Percentiles rank a stretch among this genome's conserved stretches.
phyloP scores from a whole-genome alignment of 2,329 filamentous ascomycete genomes.

The Alternaria consortialis region DNA sequence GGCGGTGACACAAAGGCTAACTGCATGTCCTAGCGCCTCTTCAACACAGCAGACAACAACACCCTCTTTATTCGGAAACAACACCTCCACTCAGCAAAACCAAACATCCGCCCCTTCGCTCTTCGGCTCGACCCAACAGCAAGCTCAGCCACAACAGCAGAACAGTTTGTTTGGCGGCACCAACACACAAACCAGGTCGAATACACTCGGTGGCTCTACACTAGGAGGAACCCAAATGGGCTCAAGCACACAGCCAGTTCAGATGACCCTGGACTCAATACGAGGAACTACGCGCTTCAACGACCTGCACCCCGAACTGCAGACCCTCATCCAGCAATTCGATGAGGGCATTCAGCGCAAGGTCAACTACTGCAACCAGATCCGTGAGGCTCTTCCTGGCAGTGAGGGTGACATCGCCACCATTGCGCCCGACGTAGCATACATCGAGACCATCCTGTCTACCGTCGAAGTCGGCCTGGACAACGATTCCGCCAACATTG shows the following conservation, averaged over 20 bases:
- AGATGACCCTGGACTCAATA: slow-evolving; percentile 66
- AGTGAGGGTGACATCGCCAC: slow-evolving; percentile 71
- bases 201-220: slow-evolving; percentile 37
- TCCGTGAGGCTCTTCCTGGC: slow-evolving; percentile 70
- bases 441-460: slow-evolving; percentile 68
- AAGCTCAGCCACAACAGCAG: slow-evolving; percentile 42
- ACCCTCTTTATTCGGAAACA: slow-evolving; percentile 45
- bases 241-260: slow-evolving; percentile 37
- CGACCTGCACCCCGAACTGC: slow-evolving; percentile 83
- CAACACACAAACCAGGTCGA: slow-evolving; percentile 38
- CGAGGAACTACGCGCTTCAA: slow-evolving; percentile 90
- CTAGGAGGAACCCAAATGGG: slow-evolving; percentile 39
- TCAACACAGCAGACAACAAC: slow-evolving; percentile 43
- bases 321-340: slow-evolving; percentile 77
- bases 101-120: slow-evolving; percentile 45
- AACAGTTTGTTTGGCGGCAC: slow-evolving; percentile 46
- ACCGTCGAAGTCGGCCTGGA: slow-evolving; percentile 70
- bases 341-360: slow-evolving; percentile 83
- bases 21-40: slow-evolving; percentile 42
- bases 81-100: slow-evolving; percentile 37
- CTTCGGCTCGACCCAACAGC: slow-evolving; percentile 40
- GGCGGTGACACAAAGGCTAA: slow-evolving; percentile 37
- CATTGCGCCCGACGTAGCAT: slow-evolving; percentile 71
- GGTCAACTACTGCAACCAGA: slow-evolving; percentile 78
- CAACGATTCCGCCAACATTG: slow-evolving; percentile 69